Conservation (phyloP, 345 rosid genomes). For the Lepidium aucheri region DNA sequence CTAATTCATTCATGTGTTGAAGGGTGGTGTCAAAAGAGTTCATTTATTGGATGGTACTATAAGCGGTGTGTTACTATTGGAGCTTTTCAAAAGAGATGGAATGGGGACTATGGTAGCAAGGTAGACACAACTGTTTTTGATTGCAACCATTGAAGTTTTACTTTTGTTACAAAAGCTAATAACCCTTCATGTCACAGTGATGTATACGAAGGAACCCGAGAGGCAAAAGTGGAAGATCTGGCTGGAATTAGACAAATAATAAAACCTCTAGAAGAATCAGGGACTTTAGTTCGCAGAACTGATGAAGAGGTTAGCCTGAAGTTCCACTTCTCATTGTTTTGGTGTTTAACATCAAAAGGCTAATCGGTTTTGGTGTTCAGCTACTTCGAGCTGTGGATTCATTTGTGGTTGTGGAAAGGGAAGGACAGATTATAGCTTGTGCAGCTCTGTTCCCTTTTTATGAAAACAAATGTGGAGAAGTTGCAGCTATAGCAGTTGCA, state of each 20-base stretch:
- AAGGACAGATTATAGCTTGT: slow-evolving; percentile 88
- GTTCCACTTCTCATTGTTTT: not conserved
- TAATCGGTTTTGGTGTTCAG: slow-evolving; percentile 26
- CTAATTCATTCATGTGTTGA: not conserved
- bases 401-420: slow-evolving; percentile 75
- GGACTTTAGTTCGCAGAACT: slow-evolving; percentile 53
- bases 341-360: not conserved
- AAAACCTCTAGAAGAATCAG: slow-evolving; percentile 69
- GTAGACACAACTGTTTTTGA: slow-evolving; percentile 26
- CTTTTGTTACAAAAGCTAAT: not conserved
- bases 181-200: slow-evolving; percentile 41
- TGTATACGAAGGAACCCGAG: slow-evolving; percentile 85
- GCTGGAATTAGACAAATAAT: slow-evolving; percentile 65
- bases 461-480: slow-evolving; percentile 81
- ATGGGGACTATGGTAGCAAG: slow-evolving; percentile 99
- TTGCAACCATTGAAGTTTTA: not conserved
- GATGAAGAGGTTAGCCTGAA: slow-evolving; percentile 61
- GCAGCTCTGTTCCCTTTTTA: slow-evolving; percentile 86
- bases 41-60: slow-evolving; percentile 94
- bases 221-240: slow-evolving; percentile 62
- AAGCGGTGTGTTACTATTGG: slow-evolving; percentile 77
- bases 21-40: slow-evolving; percentile 98
- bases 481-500: slow-evolving; percentile 90
- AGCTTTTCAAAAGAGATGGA: slow-evolving; percentile 95
- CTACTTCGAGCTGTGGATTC: slow-evolving; percentile 56